Evolutionary conservation across 306 rosid genomes (phyloP).

Genomic region (Pyrus betulifolia): DNA sequence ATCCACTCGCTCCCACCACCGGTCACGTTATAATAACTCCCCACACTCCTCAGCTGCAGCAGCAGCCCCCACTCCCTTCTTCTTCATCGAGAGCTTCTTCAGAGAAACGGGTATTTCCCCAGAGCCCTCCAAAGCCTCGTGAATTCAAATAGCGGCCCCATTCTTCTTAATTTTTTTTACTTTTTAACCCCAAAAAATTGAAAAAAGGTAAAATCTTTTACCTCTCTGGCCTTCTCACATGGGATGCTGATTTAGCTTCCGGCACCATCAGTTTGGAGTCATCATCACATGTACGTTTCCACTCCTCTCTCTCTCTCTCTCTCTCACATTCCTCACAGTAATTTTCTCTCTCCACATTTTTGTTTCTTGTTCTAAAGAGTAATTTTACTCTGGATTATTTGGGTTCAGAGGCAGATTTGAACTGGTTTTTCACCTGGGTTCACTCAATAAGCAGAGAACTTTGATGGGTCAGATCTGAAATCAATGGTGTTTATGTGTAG

Average conservation of each 20-base stretch:
- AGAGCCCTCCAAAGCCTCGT: neutral
- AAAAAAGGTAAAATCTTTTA: neutral
- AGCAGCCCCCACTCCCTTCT: neutral
- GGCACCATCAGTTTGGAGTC: constrained; percentile 12
- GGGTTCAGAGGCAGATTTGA: neutral
- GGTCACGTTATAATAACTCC: neutral
- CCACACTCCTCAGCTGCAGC: neutral
- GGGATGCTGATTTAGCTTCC: constrained; percentile 15
- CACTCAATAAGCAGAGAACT: constrained; percentile 7
- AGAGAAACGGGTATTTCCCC: neutral
- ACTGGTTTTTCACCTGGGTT: neutral
- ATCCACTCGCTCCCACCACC: neutral
- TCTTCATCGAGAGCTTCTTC: neutral
- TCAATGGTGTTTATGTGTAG: constrained; percentile 1
- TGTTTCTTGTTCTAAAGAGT: neutral
- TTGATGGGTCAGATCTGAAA: constrained; percentile 46
- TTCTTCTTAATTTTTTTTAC: neutral
- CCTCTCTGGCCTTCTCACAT: neutral
- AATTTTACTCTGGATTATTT: neutral
- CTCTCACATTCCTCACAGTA: neutral
- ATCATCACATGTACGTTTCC: constrained; percentile 18
- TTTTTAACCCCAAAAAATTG: neutral
- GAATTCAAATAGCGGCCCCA: neutral
- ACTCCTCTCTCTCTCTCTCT: neutral
- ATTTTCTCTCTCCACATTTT: neutral